Evolutionary conservation across 768 basidiomycete genomes (phyloP).

Genomic region (Suillus subalutaceus): DNA sequence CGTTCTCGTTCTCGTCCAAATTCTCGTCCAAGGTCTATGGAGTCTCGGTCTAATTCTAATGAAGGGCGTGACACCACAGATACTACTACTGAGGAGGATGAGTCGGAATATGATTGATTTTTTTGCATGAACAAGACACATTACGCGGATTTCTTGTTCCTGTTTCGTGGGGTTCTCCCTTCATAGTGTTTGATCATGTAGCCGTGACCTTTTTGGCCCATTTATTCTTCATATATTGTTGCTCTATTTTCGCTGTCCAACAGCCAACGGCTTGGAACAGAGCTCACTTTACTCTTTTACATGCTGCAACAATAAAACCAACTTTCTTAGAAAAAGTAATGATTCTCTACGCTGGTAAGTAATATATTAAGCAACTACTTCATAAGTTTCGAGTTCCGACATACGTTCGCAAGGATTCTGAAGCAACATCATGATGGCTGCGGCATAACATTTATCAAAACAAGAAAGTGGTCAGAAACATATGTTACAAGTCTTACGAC

Average conservation of each 20-base stretch:
- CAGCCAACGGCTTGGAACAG: not conserved
- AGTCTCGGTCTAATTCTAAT: slow-evolving; percentile 4
- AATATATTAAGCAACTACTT: not conserved
- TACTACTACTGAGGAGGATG: slow-evolving; percentile 13
- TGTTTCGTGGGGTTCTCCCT: not conserved
- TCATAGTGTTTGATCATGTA: not conserved
- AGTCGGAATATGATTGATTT: slow-evolving; percentile 12
- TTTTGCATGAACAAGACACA: not conserved
- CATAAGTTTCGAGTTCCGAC: not conserved
- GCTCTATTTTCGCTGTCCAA: not conserved
- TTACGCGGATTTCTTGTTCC: not conserved
- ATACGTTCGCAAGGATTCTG: not conserved
- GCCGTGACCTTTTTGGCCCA: not conserved
- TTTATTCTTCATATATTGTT: slow-evolving; percentile 7
- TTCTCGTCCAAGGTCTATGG: slow-evolving; percentile 10
- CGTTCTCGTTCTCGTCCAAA: slow-evolving; percentile 9
- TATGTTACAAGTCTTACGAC: not conserved
- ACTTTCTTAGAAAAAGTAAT: not conserved
- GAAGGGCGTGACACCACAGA: slow-evolving; percentile 5
- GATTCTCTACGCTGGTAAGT: not conserved
- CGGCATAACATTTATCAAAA: not conserved
- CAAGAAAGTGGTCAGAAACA: not conserved
- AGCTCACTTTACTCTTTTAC: not conserved
- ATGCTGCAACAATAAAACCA: not conserved
- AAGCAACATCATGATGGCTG: not conserved